Evolutionary conservation across 192 early-diverging fungal species (phyloP), one percentile per base, ranked within the genome.

Genomic region (Linnemannia hyalina): DNA sequence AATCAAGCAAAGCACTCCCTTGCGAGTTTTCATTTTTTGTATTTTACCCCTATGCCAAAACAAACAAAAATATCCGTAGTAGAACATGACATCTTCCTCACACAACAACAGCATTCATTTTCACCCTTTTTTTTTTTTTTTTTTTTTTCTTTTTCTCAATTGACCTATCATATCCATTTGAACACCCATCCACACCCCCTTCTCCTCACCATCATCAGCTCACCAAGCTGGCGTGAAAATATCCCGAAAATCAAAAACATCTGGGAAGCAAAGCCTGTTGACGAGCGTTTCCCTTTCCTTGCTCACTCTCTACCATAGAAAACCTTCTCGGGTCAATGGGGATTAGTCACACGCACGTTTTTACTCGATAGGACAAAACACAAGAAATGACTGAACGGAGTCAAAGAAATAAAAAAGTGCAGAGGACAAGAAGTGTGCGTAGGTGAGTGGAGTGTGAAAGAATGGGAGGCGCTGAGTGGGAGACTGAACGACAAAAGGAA

Each of bases 11-110:
- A 40, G 29, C 68, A 38, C 0, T 22, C 10, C 38, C 1, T 5
- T 70, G 32, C 47, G 49, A 52, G 49, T 18, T 4, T 18, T 52
- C 5, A 9, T 70, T 42, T 20, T 20, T 40, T 41, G 20, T 41
- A 40, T 41, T 41, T 70, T 2, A 35, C 69, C 41, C 69, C 41
- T 42, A 70, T n/a, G 18, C 23, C 69, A 36, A 11, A 42, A 22
- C 13, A 3, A 29, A 7, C 3, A 26, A 65, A 65, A 32, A 26
- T 32, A 29, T 8, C 60, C 11, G 26, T 32, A 63, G 60, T 63
- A 65, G 60, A 65, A 65, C 60, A 65, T 65, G 60, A 65, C 60
- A 65, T 65, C 60, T 65, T 65, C 60, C 32, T 29, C 26, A 26
- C 11, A 29, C 29, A 65, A 65, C 41, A 65, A 35, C n/a, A 22